Evolutionary conservation across 164 flowering plant genomes (phyloP), one percentile per base, ranked within the genome.

Genomic region (Malania oleifera): DNA sequence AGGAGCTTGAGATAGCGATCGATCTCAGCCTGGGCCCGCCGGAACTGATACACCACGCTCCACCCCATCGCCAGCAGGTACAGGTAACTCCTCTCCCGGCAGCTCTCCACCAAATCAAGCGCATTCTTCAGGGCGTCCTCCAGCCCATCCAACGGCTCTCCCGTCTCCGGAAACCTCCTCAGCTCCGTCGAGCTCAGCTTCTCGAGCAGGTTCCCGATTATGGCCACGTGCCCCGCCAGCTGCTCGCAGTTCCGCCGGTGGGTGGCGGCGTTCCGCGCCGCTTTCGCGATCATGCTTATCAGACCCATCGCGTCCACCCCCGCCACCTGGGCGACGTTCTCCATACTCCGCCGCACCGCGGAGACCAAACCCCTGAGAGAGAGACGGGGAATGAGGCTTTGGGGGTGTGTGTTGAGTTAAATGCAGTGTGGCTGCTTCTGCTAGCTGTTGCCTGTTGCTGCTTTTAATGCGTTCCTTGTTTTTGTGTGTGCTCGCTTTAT

Each of bases 61-160:
- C 84, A 77, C n/a, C 81, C 84, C 76, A 73, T 73, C 20, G 84
- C 76, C 14, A 80, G 64, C 49, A 80, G 44, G 59, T 77, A 80
- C 15, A 80, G 71, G 29, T 56, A 80, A 35, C 84, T 80, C 59
- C 41, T 57, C 12, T 77, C 76, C 15, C 57, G 23, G 65, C 84
- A 75, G 23, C 78, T 73, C 26, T 67, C 45, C 6, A 75, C 78
- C 56, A 77, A 40, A 1, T 26, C 63, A 1, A 53, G 54, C 0
- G 81, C 67, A 23, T 43, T 68, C 45, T 64, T 61, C 52, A 75
- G 27, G 7, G 80, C 67, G 19, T 75, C 81, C 35, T 72, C 79
- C 5, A 79, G 56, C 25, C 23, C 35, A 5, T 73, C 76, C 60
- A 77, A 31, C 12, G 78, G 77, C 69, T 77, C 84, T 35, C 55